Base-by-base conservation (phyloP, 2,329 filamentous ascomycete species). In the Exophiala sp. region DNA sequence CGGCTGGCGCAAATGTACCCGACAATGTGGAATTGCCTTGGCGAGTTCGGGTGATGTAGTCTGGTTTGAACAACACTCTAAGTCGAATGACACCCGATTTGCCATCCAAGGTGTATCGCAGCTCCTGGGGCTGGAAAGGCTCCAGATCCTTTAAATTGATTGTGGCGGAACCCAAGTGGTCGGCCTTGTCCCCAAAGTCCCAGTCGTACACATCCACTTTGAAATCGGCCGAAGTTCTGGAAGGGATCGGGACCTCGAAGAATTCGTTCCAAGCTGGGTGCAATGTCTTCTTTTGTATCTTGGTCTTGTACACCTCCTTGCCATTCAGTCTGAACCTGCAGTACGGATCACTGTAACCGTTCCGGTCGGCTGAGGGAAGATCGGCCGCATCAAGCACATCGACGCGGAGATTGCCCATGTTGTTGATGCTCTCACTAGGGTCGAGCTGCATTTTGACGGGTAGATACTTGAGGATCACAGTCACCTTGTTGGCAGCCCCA, bases 361-460 rank as follows among this genome's bases (percentile, higher is more conserved):
- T 98, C 27, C 89, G 83, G 64, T 98, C 93, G 22, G 91, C 91
- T 1, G 93, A 83, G 6, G 93, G 93, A n/a, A 98, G 79, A 52
- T 95, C 84, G 7, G 80, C 73, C 14, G 84, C 93, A 66, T 95
- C 89, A 30, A 97, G 73, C 14, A 98, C 79, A 62, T 97, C 89
- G n/a, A 98, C 88, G 16, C 90, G 86, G 18, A 98, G 82, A 51
- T 83, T 90, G 52, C 93, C 93, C 81, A 95, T 95, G 70, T 98
- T 98, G 79, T 96, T 97, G 76, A 98, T 95, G 64, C 89, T 96
- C 70, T 98, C 93, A 62, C 83, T 88, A 0, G 93, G 86, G 63
- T 98, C 89, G 42, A 98, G 84, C 49, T 82, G 75, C 93, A 98
- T 98, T 72, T 87, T 82, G 53, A 97, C 83, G 0, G 93, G 93